phyloP scores from a whole-genome alignment of 78 protist species.

The Dictyostelium discoideum region dicty_2.7 NC_007088.5:7242001-7242500 shows the following conservation, averaged over 20 bases:
- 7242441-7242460: slow-evolving; percentile 66
- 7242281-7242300: slow-evolving; percentile 70
- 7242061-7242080: too few relatives aligned
- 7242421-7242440: slow-evolving; percentile 77
- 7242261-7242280: slow-evolving; percentile 42
- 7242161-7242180: not conserved
- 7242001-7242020: too few relatives aligned
- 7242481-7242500: slow-evolving; percentile 87
- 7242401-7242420: slow-evolving; percentile 16
- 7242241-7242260: slow-evolving; percentile 1
- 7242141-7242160: not conserved
- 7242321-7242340: not conserved
- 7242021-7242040: too few relatives aligned
- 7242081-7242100: too few relatives aligned
- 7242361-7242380: slow-evolving; percentile 75
- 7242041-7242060: too few relatives aligned
- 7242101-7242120: too few relatives aligned
- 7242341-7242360: slow-evolving; percentile 56
- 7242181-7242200: not conserved
- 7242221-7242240: not conserved
- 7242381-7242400: slow-evolving; percentile 55
- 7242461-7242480: slow-evolving; percentile 55
- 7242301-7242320: slow-evolving; percentile 49
- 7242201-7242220: not conserved
- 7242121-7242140: too few relatives aligned